A percentile compares a stretch with the other conserved stretches of the same genome.
These are phyloP conservation scores for Medicago ruthenica DNA, from an alignment of 306 rosid genomes.

Conservation along the genomic window DNA sequence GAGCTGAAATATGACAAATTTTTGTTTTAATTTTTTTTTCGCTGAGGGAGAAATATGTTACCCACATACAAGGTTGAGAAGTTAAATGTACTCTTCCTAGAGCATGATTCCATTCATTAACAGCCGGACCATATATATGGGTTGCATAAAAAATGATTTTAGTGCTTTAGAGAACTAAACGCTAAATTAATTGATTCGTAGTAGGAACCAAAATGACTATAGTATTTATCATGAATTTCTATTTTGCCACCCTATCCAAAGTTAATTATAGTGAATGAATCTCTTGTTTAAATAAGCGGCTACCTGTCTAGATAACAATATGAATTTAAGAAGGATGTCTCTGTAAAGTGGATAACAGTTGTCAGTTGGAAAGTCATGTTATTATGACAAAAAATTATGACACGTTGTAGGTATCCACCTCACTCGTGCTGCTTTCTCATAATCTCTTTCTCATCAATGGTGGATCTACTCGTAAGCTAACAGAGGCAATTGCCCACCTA, in stretches of 20 bases:
- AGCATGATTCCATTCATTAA: too few relatives aligned
- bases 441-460: not conserved
- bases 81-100: too few relatives aligned
- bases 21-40: too few relatives aligned
- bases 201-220: too few relatives aligned
- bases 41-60: too few relatives aligned
- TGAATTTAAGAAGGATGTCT: conserved; percentile 12
- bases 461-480: not conserved
- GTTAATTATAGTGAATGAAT: not conserved
- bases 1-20: too few relatives aligned
- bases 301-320: not conserved
- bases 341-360: not conserved
- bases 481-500: not conserved
- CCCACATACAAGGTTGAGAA: too few relatives aligned
- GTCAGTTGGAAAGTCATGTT: not conserved
- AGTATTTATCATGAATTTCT: not conserved
- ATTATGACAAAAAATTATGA: not conserved
- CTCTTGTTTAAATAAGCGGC: not conserved
- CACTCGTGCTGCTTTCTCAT: not conserved
- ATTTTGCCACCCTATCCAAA: not conserved
- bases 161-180: too few relatives aligned
- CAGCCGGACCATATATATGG: too few relatives aligned
- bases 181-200: too few relatives aligned
- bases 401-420: not conserved
- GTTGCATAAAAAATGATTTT: too few relatives aligned